Conservation (phyloP, 1,139 yeast species). For the Magnusiomyces sp. region DNA sequence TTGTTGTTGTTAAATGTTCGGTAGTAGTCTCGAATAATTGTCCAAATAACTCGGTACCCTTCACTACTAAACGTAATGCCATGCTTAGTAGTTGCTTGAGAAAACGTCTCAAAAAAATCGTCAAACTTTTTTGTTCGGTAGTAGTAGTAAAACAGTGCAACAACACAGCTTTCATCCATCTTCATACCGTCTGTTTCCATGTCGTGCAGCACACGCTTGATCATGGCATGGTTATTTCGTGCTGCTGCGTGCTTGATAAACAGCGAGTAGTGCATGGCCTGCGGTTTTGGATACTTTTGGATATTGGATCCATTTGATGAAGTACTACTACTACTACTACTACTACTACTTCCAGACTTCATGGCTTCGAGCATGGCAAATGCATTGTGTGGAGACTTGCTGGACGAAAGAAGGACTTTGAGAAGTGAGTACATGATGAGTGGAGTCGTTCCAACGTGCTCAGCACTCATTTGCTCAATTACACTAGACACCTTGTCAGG, state of each 20-base stretch:
- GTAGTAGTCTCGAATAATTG: conserved; percentile 21
- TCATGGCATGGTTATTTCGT: conserved; percentile 16
- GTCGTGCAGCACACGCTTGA: conserved; percentile 17
- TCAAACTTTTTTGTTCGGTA: conserved; percentile 19
- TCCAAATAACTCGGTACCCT: conserved; percentile 22
- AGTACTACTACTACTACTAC: no score
- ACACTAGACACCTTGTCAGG: conserved; percentile 10
- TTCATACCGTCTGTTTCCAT: conserved; percentile 16
- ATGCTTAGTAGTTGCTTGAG: conserved; percentile 6
- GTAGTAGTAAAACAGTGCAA: conserved; percentile 19
- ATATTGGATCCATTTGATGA: background rate
- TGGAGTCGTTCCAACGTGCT: conserved; percentile 17
- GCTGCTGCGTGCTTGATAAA: conserved; percentile 24
- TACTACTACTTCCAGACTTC: no score
- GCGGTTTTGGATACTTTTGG: conserved; percentile 17
- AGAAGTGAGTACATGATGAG: conserved; percentile 19
- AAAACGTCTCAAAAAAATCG: conserved; percentile 16
- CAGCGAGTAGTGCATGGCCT: conserved; percentile 19
- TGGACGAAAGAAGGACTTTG: conserved; percentile 21
- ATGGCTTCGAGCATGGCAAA: no score
- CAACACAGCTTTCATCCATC: conserved; percentile 18
- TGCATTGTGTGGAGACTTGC: no score
- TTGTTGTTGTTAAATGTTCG: conserved; percentile 7
- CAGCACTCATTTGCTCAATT: background rate
- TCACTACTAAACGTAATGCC: conserved; percentile 14